Evolutionary conservation across 352 stramenopile genomes (phyloP), one percentile per base, ranked within the genome.

Genomic region (Globisporangium carolinianum): DNA sequence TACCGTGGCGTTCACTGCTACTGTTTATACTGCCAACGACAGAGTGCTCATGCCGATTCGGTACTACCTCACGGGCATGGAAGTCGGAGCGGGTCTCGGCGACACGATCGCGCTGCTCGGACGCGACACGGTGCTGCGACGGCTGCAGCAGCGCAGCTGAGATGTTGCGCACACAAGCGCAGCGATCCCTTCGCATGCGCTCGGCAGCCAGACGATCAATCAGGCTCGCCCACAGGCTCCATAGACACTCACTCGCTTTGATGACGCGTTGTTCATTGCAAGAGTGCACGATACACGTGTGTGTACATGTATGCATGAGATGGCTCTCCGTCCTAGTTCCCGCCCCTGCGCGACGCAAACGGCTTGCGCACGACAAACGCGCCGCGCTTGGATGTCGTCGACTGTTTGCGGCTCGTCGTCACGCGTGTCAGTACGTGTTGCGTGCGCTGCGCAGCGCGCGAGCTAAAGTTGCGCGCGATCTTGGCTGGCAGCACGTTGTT

Each of bases 11-110:
- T 7, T 15, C 7, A 11, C 48, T 42, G 24, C 5, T 15, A 7
- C 47, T 41, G 49, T 32, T 56, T 32, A 32, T 32, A 57, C 10
- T 38, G 32, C 58, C 14, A 56, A 36, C 14, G 65, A 37, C 37
- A 94, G 84, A 53, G 78, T 94, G 47, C 67, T 94, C n/a, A 95
- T 95, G 85, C 83, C 85, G 9, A 79, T 93, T 51, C 85, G 85
- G 4, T 95, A 95, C 67, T 92, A 89, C 55, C 45, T 91, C 32
- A 95, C 85, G 1, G 85, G 81, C 6, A 93, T 93, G 82, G 83
- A 93, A 51, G 83, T 95, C 45, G 85, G 85, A 12, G 85, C 85
- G 56, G 77, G 81, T 47, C 69, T 95, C 36, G 85, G 83, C 42
- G 83, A 93, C 50, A 95, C 85, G 15, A 87, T 95, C 65, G 68